Conservation (phyloP, 345 rosid genomes). For the Boechera divaricarpa region DNA sequence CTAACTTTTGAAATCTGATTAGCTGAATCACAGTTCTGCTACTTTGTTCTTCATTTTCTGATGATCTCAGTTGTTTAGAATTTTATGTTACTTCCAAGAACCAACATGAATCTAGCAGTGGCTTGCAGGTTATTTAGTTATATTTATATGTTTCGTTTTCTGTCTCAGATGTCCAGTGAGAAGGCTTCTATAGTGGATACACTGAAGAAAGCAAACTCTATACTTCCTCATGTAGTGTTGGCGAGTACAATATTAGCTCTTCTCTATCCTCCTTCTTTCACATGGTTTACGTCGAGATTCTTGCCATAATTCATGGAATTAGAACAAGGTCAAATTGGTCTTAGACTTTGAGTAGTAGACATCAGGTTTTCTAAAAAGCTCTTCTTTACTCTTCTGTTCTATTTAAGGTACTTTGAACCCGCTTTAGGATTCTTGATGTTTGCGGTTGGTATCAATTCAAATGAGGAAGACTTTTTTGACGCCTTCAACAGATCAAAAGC, state of each 20-base stretch:
- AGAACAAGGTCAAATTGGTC: not conserved
- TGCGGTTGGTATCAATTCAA: constrained; percentile 93
- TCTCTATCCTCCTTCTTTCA: constrained; percentile 87
- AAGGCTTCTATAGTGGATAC: constrained; percentile 54
- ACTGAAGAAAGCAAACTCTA: constrained; percentile 74
- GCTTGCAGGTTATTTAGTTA: constrained; percentile 11
- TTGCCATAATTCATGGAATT: constrained; percentile 4
- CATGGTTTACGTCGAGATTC: constrained; percentile 95
- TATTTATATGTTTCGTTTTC: not conserved
- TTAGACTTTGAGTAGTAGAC: not conserved
- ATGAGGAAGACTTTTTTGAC: constrained; percentile 85
- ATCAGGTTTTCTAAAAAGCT: not conserved
- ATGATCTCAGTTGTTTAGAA: not conserved
- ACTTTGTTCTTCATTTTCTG: not conserved
- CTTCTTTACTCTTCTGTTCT: constrained; percentile 10
- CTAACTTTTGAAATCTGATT: not conserved
- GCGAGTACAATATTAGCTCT: constrained; percentile 92
- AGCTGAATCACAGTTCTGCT: not conserved
- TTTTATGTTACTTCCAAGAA: not conserved
- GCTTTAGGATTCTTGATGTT: constrained; percentile 98
- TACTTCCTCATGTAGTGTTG: constrained; percentile 85
- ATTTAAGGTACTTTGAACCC: constrained; percentile 87
- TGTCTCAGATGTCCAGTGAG: constrained; percentile 48
- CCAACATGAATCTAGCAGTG: constrained; percentile 1
- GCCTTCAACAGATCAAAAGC: constrained; percentile 82